Evolutionary conservation across 1,139 yeast species (phyloP), one percentile per base, ranked within the genome.

Genomic region (Protomyces pachydermus): DNA sequence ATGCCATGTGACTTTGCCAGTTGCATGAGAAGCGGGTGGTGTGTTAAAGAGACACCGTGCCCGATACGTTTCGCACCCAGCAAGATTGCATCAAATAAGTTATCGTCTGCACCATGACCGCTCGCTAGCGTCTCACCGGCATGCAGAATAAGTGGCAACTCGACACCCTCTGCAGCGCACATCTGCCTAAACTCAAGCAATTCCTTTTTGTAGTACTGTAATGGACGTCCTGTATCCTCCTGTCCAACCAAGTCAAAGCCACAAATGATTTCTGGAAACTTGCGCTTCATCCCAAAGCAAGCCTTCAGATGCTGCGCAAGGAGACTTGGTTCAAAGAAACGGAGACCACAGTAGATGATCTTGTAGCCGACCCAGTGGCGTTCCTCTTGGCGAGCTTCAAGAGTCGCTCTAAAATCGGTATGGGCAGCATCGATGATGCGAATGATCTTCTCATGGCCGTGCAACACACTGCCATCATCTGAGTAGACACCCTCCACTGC

Each of bases 231-330:
- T 4, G 18, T 34, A 50, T 50, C 54, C n/a, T 50, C 54, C 34
- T 50, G 54, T 14, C 54, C 54, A 8, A 50, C 54, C 37, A 50
- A n/a, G 14, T 50, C 54, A 32, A 50, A 50, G 37, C 54, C 54
- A 25, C 37, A 25, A 14, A 50, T 50, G 54, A 50, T 32, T 1
- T 50, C 20, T 25, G 54, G 54, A 16, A 20, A 23, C 12, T 8
- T n/a, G 10, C 20, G 34, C 35, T 50, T 50, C 28, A 50, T n/a
- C 10, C 20, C 37, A n/a, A 50, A 16, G 37, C 54, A 50, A 9
- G 35, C 54, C 9, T 50, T 18, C 10, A 50, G n/a, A 32, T 25
- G 37, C 18, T 23, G 37, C 35, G 16, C 20, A 25, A 50, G 12
- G 4, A 32, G 37, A 14, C 20, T 18, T n/a, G 54, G 54, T 12